Conservation (phyloP, 257 asterid genomes). For the Lantana camara region DNA sequence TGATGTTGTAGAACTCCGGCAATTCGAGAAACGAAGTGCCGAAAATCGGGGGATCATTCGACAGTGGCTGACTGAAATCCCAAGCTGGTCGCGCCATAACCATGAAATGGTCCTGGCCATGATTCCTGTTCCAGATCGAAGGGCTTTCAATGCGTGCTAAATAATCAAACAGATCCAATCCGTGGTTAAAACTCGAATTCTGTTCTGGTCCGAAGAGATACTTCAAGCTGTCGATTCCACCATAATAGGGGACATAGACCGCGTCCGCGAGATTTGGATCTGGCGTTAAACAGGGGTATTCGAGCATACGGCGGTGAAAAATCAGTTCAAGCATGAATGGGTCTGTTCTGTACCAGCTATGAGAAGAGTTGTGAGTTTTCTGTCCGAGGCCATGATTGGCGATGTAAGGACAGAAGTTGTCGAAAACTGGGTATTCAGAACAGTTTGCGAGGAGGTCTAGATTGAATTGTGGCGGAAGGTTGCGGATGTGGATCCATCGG, state of each 20-base stretch:
- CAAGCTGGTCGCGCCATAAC: slow-evolving; percentile 88
- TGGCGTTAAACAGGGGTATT: slow-evolving; percentile 85
- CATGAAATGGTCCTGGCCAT: slow-evolving; percentile 82
- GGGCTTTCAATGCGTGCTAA: slow-evolving; percentile 44
- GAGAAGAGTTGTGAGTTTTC: slow-evolving; percentile 85
- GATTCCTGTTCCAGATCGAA: slow-evolving; percentile 48
- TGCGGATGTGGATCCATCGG: slow-evolving; percentile 91
- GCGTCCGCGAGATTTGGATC: slow-evolving; percentile 76
- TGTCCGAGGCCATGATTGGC: slow-evolving; percentile 88
- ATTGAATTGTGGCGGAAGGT: slow-evolving; percentile 76
- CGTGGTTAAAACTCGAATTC: slow-evolving; percentile 76
- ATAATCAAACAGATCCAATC: slow-evolving; percentile 54
- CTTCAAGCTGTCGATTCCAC: slow-evolving; percentile 63
- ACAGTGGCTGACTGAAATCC: slow-evolving; percentile 78
- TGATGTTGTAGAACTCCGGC: slow-evolving; percentile 77
- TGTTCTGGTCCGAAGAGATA: slow-evolving; percentile 75
- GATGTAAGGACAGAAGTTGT: slow-evolving; percentile 67
- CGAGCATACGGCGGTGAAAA: slow-evolving; percentile 95
- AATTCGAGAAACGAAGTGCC: slow-evolving; percentile 90
- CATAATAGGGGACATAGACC: slow-evolving; percentile 74
- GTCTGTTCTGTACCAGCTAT: slow-evolving; percentile 93
- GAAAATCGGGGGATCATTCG: slow-evolving; percentile 63
- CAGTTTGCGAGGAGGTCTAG: slow-evolving; percentile 78
- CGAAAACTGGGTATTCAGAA: slow-evolving; percentile 69
- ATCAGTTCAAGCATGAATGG: slow-evolving; percentile 85